Conservation (phyloP, 2,329 filamentous ascomycete species). For the Plectosphaerella sp. region DNA sequence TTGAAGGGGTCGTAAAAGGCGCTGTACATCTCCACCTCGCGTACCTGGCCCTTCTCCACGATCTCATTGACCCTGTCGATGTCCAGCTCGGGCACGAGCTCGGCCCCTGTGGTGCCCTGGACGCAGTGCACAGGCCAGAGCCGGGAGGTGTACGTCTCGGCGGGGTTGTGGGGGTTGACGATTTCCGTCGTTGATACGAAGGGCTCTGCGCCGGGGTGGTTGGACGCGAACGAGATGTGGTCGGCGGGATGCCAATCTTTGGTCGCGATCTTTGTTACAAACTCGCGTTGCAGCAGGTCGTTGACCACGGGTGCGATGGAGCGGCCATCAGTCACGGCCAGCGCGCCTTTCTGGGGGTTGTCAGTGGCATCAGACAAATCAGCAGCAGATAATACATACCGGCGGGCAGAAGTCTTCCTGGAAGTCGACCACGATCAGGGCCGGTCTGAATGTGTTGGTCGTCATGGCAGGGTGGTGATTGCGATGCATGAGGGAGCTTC, state of each 20-base stretch:
- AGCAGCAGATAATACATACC: constrained; percentile 45
- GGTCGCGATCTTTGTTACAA: constrained; percentile 75
- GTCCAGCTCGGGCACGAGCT: constrained; percentile 70
- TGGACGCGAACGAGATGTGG: constrained; percentile 86
- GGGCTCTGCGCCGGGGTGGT: constrained; percentile 64
- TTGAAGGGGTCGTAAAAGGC: constrained; percentile 81
- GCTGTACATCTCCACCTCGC: constrained; percentile 85
- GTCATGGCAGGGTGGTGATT: constrained; percentile 12
- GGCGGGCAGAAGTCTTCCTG: constrained; percentile 95
- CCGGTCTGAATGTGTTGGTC: constrained; percentile 35
- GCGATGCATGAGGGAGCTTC: not conserved
- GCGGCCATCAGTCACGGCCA: constrained; percentile 74
- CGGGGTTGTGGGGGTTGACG: constrained; percentile 58
- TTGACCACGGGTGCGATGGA: constrained; percentile 70
- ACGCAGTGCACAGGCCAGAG: constrained; percentile 94
- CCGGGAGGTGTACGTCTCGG: constrained; percentile 59
- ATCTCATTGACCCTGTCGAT: constrained; percentile 53
- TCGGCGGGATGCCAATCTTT: constrained; percentile 82
- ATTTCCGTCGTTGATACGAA: constrained; percentile 64
- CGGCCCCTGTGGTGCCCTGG: constrained; percentile 65
- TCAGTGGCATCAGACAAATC: not conserved
- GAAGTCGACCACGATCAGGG: constrained; percentile 73
- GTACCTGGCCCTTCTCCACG: constrained; percentile 73
- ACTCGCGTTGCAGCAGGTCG: constrained; percentile 65
- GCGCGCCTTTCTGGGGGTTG: constrained; percentile 64